Evolutionary conservation across 768 basidiomycete genomes (phyloP).

Genomic region (Clitopilus hobsonii): DNA sequence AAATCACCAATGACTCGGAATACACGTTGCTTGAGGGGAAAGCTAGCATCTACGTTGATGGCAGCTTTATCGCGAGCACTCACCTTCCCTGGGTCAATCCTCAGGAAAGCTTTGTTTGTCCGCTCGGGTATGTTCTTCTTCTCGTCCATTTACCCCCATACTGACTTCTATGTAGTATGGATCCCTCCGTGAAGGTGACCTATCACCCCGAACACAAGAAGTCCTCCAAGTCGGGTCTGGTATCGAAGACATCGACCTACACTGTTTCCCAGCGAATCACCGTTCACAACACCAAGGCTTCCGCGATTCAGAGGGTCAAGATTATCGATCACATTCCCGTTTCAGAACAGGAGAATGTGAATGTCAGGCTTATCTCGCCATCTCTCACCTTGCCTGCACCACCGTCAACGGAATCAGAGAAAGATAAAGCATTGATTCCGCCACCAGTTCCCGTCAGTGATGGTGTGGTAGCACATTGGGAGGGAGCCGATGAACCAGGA

Average conservation of each 20-base stretch:
- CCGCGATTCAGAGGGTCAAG: conserved; percentile 11
- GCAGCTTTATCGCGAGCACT: conserved; percentile 23
- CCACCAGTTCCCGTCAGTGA: conserved; percentile 10
- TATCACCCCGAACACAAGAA: conserved; percentile 21
- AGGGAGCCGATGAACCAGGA: conserved; percentile 16
- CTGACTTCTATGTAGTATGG: conserved; percentile 10
- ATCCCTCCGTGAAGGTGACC: conserved; percentile 20
- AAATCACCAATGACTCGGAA: conserved; percentile 23
- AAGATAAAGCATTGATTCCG: background rate
- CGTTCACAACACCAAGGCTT: conserved; percentile 17
- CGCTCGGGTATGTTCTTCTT: conserved; percentile 18
- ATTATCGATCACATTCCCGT: conserved; percentile 20
- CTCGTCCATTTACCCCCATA: background rate
- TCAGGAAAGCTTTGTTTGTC: conserved; percentile 24
- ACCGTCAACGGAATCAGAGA: background rate
- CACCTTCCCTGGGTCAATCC: conserved; percentile 20
- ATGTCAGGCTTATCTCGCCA: conserved; percentile 4
- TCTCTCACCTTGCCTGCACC: background rate
- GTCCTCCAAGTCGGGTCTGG: conserved; percentile 17
- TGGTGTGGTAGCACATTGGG: conserved; percentile 21
- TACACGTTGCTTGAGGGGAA: conserved; percentile 18
- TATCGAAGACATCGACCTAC: conserved; percentile 15
- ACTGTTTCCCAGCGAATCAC: conserved; percentile 19
- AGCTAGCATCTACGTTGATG: conserved; percentile 23
- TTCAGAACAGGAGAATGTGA: conserved; percentile 15